Evolutionary conservation across 352 stramenopile species (phyloP), one percentile per base, ranked within the genome.

Genomic region (Globisporangium cederbergense): DNA sequence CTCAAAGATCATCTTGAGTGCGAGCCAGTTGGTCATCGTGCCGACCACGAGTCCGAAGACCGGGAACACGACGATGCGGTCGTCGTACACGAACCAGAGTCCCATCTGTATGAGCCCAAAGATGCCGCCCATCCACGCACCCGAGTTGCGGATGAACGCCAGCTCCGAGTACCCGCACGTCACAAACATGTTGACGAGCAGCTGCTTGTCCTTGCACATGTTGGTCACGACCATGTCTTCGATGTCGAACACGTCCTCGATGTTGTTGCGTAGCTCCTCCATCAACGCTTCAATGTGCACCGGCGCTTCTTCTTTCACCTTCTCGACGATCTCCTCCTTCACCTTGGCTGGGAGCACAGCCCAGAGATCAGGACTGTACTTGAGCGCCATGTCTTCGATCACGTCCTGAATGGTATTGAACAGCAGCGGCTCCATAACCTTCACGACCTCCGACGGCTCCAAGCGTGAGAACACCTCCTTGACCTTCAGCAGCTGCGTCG

Each of bases 21-120:
- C 92, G 36, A 99, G 78, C 91, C 92, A 98, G 71, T 99, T 99
- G n/a, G 97, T 99, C 36, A 98, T 89, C 11, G 97, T 91, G 13
- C 97, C 97, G 7, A 99, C 97, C 43, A 99, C 88, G 16, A 97
- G 74, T 22, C 97, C 97, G n/a, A 97, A 79, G 18, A 97, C 90
- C 1, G 92, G 92, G 57, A 98, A 96, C 9, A 92, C 81, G 13
- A 96, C 83, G 59, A 95, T 90, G 14, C 74, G 83, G 59, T 91
- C 83, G 38, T 77, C 76, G 65, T 90, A 90, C 30, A 90, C 77
- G 54, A 93, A 98, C 83, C 84, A 97, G 46, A 97, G 72, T 0
- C 81, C 76, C 89, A 97, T 95, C 65, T 96, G 88, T 64, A 94
- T 87, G 50, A 96, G 66, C 4, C 88, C 88, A 66, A 95, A 96